Evolutionary conservation across 2,329 filamentous ascomycete species (phyloP), one percentile per base, ranked within the genome.

Genomic region (Kalmusia sp.): DNA sequence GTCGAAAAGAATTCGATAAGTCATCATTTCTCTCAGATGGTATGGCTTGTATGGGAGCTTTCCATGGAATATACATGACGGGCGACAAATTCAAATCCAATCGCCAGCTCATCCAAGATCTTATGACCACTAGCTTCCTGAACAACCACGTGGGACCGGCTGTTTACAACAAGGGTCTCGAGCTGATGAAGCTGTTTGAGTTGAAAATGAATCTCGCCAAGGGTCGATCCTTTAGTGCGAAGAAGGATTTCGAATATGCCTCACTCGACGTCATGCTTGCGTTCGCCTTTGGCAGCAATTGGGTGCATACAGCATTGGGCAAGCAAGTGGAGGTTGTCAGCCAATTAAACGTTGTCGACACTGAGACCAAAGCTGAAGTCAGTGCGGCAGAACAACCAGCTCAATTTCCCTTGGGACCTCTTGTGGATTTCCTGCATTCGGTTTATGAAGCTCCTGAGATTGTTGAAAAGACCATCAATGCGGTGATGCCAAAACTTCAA

Each of bases 121-220:
- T 75, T 39, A 77, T 78, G 73, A 59, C 68, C 1, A 68, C 70
- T 0, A 63, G 19, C 0, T 78, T 77, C 44, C 59, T 77, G 17
- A 64, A 50, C 27, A 45, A 67, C 6, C 63, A 76, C 8, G 67
- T 60, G 43, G 51, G 38, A 11, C 54, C 43, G 8, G 46, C 41
- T 12, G 41, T 54, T 15, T 57, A 51, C 31, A 39, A 41, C 8
- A n/a, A 15, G 2, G 49, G 45, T n/a, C 24, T 34, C n/a, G 27
- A 25, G 8, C 37, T 57, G 21, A 44, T 57, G 9, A 28, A 66
- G 9, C 25, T 77, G 14, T 76, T 72, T 70, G 44, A 63, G 15
- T 22, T 58, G 30, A 78, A 77, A 52, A 57, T 51, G 19, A 35
- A 54, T 0, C 6, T 68, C 1, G 71, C 71, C 14, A 38, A 64